These are phyloP conservation scores for Chaetoscypha palmicola DNA, from an alignment of 2,329 filamentous ascomycete genomes.

Conservation along the genomic window DNA sequence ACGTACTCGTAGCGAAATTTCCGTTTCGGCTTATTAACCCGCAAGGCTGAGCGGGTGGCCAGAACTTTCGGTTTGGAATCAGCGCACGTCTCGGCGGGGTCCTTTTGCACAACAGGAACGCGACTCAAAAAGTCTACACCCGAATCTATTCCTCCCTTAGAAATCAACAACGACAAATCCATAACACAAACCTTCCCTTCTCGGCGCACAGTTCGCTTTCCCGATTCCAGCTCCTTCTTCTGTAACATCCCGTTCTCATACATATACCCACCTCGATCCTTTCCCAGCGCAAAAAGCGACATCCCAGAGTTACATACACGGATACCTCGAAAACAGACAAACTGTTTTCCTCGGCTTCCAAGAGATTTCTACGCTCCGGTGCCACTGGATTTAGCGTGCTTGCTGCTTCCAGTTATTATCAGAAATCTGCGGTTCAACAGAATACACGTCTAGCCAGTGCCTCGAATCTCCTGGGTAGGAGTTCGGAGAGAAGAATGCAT, in stretches of 20 bases:
- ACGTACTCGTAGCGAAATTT: no score
- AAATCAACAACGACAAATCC: constrained; percentile 17
- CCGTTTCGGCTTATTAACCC: not conserved
- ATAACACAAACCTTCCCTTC: constrained; percentile 10
- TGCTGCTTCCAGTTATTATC: constrained; percentile 57
- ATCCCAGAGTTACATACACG: no score
- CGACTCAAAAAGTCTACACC: constrained; percentile 1
- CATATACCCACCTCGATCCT: no score
- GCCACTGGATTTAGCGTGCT: constrained; percentile 66
- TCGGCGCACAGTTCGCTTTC: not conserved
- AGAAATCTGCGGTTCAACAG: constrained; percentile 40
- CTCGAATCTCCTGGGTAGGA: constrained; percentile 24
- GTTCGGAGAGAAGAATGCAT: constrained; percentile 63
- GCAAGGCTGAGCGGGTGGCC: constrained; percentile 4
- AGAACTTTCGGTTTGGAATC: constrained; percentile 18
- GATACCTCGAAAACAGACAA: constrained; percentile 54
- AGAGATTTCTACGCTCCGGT: constrained; percentile 69
- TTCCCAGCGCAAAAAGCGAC: no score
- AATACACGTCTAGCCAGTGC: constrained; percentile 9
- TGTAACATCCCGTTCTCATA: no score
- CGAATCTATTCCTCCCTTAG: constrained; percentile 12
- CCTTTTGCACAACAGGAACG: not conserved
- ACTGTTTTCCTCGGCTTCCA: constrained; percentile 82
- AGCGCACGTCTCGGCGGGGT: constrained; percentile 16
- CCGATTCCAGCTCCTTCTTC: not conserved